phyloP scores from a whole-genome alignment of 2,329 filamentous ascomycete genomes.

The Corynespora cassiicola region DNA sequence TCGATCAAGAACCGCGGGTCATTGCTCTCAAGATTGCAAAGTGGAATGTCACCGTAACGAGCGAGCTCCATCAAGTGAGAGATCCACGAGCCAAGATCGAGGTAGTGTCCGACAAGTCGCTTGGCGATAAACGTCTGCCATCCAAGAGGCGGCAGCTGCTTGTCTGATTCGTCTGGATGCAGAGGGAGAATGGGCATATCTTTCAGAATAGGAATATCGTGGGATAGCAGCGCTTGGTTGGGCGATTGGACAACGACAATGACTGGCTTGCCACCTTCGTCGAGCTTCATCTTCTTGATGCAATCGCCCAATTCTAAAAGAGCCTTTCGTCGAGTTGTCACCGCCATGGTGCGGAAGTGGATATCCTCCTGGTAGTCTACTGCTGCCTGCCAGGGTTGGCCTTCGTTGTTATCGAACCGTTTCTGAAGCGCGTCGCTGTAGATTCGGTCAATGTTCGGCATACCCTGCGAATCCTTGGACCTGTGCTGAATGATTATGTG shows the following conservation, averaged over 20 bases:
- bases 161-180: slow-evolving; percentile 82
- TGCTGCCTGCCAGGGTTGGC: slow-evolving; percentile 76
- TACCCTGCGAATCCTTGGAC: slow-evolving; percentile 78
- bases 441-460: slow-evolving; percentile 89
- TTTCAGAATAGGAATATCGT: slow-evolving; percentile 82
- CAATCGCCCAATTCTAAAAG: slow-evolving; percentile 86
- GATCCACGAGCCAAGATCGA: slow-evolving; percentile 93
- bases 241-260: slow-evolving; percentile 92
- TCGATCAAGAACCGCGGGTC: slow-evolving; percentile 96
- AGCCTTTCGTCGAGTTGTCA: slow-evolving; percentile 88
- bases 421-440: slow-evolving; percentile 78
- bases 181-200: slow-evolving; percentile 86
- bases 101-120: slow-evolving; percentile 84
- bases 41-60: slow-evolving; percentile 88
- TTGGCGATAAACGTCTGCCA: slow-evolving; percentile 93
- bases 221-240: slow-evolving; percentile 78
- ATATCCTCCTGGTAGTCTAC: slow-evolving; percentile 88
- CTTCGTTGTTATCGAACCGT: slow-evolving; percentile 69
- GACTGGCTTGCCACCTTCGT: slow-evolving; percentile 78
- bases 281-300: slow-evolving; percentile 87
- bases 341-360: slow-evolving; percentile 83
- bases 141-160: slow-evolving; percentile 85
- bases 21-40: slow-evolving; percentile 94
- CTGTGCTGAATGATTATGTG: slow-evolving; percentile 89
- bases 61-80: slow-evolving; percentile 86